Conservation (phyloP, 2,329 filamentous ascomycete species). For the Diaporthe citri region DNA sequence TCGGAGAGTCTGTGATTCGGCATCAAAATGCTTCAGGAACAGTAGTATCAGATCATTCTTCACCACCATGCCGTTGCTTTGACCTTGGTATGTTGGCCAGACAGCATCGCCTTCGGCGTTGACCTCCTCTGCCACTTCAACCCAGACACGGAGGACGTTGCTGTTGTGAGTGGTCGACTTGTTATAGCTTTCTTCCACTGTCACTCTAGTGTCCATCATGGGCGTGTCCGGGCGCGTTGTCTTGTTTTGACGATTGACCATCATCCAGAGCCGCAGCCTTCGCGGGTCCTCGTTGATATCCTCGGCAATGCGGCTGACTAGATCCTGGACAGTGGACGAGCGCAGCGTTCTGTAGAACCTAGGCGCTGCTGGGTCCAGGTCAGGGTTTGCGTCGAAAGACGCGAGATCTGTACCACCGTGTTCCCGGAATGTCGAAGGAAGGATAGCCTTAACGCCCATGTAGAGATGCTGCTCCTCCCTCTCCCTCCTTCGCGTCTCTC, state of each 20-base stretch:
- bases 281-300: conserved; percentile 77
- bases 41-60: conserved; percentile 80
- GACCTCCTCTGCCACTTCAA: conserved; percentile 80
- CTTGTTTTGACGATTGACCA: conserved; percentile 99
- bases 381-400: conserved; percentile 71
- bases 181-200: conserved; percentile 76
- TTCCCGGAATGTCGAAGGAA: conserved; percentile 82
- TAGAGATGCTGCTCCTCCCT: conserved; percentile 95
- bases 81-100: conserved; percentile 76
- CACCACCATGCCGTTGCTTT: conserved; percentile 67
- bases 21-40: conserved; percentile 93
- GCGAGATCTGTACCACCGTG: conserved; percentile 89
- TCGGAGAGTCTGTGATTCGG: conserved; percentile 77
- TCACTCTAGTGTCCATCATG: conserved; percentile 81
- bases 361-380: conserved; percentile 75
- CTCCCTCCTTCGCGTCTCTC: conserved; percentile 86
- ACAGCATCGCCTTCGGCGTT: conserved; percentile 75
- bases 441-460: conserved; percentile 85
- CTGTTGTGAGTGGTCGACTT: conserved; percentile 72
- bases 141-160: conserved; percentile 85
- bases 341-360: conserved; percentile 80
- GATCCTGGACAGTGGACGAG: conserved; percentile 80
- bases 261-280: conserved; percentile 88
- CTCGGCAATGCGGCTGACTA: conserved; percentile 77
- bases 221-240: conserved; percentile 92